phyloP scores from a whole-genome alignment of 2,329 filamentous ascomycete species.

The Aspergillus niger region DNA sequence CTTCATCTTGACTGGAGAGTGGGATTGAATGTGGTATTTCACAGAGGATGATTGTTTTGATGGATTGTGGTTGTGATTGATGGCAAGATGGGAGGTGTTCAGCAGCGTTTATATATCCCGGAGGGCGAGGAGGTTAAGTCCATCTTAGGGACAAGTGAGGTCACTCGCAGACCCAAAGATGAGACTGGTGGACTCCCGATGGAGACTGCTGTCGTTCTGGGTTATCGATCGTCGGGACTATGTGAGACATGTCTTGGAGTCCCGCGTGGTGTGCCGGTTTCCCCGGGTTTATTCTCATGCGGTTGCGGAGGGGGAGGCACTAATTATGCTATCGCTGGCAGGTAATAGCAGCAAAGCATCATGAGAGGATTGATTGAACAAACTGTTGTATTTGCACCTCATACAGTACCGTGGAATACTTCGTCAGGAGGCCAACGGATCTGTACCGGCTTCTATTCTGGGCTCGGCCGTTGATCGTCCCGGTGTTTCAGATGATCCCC shows the following conservation, averaged over 20 bases:
- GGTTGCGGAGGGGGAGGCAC: no score
- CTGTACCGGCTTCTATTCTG: background rate
- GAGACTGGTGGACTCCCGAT: background rate
- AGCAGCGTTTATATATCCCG: background rate
- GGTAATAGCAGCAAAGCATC: no score
- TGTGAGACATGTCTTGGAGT: conserved; percentile 3
- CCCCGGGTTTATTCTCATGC: background rate
- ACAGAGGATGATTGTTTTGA: background rate
- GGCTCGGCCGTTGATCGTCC: background rate
- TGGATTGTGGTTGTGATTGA: background rate
- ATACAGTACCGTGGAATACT: background rate
- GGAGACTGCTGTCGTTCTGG: background rate
- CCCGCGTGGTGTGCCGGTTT: background rate
- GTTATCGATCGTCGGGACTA: background rate
- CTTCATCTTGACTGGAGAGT: conserved; percentile 26
- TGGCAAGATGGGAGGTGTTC: background rate
- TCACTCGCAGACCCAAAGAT: background rate
- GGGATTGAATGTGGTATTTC: background rate
- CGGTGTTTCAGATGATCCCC: background rate
- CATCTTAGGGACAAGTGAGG: background rate
- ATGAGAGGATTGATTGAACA: no score
- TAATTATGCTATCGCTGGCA: background rate
- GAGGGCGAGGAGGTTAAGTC: background rate
- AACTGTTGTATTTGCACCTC: no score
- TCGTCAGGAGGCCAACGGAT: background rate